phyloP scores from a whole-genome alignment of 2,329 filamentous ascomycete species.

The Fusarium nurragi region DNA sequence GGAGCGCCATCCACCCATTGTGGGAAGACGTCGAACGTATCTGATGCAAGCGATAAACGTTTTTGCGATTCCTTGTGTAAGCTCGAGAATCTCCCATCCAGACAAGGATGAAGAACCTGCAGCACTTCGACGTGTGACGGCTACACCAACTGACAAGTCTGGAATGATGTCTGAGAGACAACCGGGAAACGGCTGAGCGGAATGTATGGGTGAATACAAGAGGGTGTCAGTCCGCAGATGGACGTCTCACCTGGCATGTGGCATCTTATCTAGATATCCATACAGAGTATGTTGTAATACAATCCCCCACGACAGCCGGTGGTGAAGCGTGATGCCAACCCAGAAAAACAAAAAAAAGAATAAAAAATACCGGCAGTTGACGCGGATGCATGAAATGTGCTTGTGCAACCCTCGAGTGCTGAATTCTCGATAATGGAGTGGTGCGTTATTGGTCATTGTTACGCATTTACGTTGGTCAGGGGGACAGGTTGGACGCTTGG shows the following conservation, averaged over 20 bases:
- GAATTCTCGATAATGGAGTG: slow-evolving; percentile 1
- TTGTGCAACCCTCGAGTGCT: slow-evolving; percentile 24
- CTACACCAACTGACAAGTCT: background rate
- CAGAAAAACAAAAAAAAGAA: background rate
- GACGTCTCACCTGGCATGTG: slow-evolving; percentile 13
- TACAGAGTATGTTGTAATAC: background rate
- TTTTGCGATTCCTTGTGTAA: slow-evolving; percentile 60
- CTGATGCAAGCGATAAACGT: slow-evolving; percentile 48
- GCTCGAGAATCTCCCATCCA: no score
- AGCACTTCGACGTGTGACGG: background rate
- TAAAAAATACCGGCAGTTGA: slow-evolving; percentile 34
- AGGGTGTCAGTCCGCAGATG: slow-evolving; percentile 20
- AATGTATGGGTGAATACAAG: slow-evolving; percentile 9
- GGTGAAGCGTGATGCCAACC: slow-evolving; percentile 12
- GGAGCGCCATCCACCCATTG: slow-evolving; percentile 60
- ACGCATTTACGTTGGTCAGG: slow-evolving; percentile 20
- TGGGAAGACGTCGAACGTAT: slow-evolving; percentile 62
- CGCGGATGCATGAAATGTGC: slow-evolving; percentile 20
- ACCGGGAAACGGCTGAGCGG: background rate
- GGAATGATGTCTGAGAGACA: background rate
- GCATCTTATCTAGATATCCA: background rate
- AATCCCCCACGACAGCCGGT: slow-evolving; percentile 6
- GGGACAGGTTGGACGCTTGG: slow-evolving; percentile 20
- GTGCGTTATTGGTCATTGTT: slow-evolving; percentile 27
- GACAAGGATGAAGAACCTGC: slow-evolving; percentile 29